Conservation (phyloP, 305 asterid species). For the Rubia tinctorum region DNA sequence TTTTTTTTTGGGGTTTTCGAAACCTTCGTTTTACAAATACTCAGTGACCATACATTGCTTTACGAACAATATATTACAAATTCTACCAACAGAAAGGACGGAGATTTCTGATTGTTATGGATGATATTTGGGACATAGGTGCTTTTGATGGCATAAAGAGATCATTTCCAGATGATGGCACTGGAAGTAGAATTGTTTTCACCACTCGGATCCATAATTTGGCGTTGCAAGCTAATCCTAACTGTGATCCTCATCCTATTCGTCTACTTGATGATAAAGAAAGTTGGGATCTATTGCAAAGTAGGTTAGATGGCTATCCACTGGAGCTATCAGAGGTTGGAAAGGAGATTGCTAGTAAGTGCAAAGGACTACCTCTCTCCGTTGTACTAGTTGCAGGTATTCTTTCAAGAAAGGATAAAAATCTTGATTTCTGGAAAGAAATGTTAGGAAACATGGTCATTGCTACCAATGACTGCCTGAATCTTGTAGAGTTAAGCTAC, state of each 20-base stretch:
- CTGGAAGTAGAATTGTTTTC: conserved; percentile 16
- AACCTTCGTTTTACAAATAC: too few species aligned
- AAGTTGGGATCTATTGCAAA: conserved; percentile 17
- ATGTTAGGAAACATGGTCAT: neutral
- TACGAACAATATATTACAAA: too few species aligned
- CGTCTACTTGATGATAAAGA: neutral
- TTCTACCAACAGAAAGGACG: too few species aligned
- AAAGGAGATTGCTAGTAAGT: neutral
- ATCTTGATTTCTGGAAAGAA: conserved; percentile 6
- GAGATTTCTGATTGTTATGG: conserved; percentile 19
- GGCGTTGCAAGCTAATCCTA: neutral
- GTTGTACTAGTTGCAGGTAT: conserved; percentile 13
- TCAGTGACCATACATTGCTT: too few species aligned
- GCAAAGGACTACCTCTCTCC: conserved; percentile 20
- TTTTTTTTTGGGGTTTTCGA: too few species aligned
- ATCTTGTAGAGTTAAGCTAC: conserved; percentile 16
- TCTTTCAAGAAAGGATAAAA: neutral
- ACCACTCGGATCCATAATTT: conserved; percentile 16
- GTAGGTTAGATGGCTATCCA: conserved; percentile 1
- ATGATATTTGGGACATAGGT: conserved; percentile 16
- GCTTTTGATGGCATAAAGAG: conserved; percentile 7
- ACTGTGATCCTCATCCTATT: neutral
- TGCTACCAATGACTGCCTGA: neutral
- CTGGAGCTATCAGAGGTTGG: neutral
- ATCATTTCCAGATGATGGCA: conserved; percentile 16